A percentile compares a stretch with the other conserved stretches of the same genome.
Conservation (phyloP, 2,329 filamentous ascomycete genomes). For the Emmonsia crescens region DNA sequence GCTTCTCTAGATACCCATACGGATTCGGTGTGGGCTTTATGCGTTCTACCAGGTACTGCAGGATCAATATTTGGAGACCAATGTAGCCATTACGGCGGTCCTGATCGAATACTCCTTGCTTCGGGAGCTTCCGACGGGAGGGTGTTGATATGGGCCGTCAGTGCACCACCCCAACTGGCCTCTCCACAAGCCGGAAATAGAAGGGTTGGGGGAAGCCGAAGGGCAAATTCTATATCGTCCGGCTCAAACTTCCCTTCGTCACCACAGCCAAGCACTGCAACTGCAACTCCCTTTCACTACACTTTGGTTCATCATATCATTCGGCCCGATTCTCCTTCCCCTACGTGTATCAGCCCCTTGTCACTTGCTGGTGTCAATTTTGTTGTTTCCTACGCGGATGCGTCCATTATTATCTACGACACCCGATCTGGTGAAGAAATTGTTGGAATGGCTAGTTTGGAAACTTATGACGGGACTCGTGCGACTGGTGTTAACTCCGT, state of each 20-base stretch:
- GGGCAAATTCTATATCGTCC: constrained; percentile 88
- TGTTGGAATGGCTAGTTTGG: constrained; percentile 81
- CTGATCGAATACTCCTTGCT: constrained; percentile 80
- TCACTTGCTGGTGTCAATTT: constrained; percentile 74
- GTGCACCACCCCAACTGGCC: constrained; percentile 72
- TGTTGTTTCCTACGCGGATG: constrained; percentile 85
- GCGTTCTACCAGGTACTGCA: constrained; percentile 75
- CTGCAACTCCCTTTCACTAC: constrained; percentile 75
- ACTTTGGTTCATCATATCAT: constrained; percentile 80
- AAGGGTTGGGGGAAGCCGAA: constrained; percentile 60
- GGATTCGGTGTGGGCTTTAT: constrained; percentile 92
- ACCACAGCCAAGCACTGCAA: constrained; percentile 79
- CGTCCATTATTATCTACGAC: constrained; percentile 83
- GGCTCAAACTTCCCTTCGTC: constrained; percentile 85
- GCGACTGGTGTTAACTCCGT: constrained; percentile 82
- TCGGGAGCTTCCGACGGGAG: constrained; percentile 86
- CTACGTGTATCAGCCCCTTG: constrained; percentile 88
- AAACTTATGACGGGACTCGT: constrained; percentile 82
- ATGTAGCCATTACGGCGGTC: constrained; percentile 60
- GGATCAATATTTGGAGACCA: constrained; percentile 67
- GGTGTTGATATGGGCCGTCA: constrained; percentile 90
- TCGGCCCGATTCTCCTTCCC: constrained; percentile 58
- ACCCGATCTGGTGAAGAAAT: constrained; percentile 85
- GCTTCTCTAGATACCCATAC: constrained; percentile 88
- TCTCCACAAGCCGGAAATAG: constrained; percentile 66